Base-by-base conservation (phyloP, 192 early-diverging fungal genomes). In the Coemansia sp. region DNA sequence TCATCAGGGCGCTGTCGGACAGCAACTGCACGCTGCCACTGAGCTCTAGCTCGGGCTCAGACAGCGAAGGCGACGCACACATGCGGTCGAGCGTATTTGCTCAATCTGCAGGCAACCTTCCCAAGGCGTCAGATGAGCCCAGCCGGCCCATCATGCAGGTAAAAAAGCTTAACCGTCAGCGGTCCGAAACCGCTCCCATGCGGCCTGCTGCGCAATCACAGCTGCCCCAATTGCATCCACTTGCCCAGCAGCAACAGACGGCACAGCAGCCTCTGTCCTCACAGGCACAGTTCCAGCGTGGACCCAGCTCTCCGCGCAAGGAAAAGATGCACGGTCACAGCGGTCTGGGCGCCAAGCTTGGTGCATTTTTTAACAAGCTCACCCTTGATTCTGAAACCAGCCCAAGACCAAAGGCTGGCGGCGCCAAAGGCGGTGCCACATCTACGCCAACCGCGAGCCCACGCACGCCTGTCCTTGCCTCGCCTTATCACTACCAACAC, bases 361-460 rank as follows among this genome's bases (percentile, higher is more conserved):
- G 75, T 9, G 75, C 75, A 11, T 71, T 78, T 38, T 78, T 78
- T 56, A 70, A 66, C 51, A 71, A 71, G 69, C 64, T 78, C n/a
- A 61, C 65, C 19, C 66, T 68, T 1, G 75, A 78, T 40, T 62
- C 74, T 4, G 75, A 78, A 47, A 60, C 68, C 50, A 71, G 74
- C 54, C 69, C 74, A 1, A 41, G 61, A 0, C 15, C 52, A 18
- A 55, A 55, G 40, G 45, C 52, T 27, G 34, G 34, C 34, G 34
- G 34, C 9, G 43, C 55, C 24, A 64, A 59, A 34, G 43, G 46
- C 43, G 52, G 46, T 30, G 46, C 52, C 17, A 56, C 57, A 30
- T 18, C 55, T 30, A 61, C 59, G 15, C 55, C 66, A 1, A 42
- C 51, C 5, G 30, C 54, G 30, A 66, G 70, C 46, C 67, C 67